Evolutionary conservation across 352 stramenopile species (phyloP).

Genomic region (Globisporangium carolinianum): DNA sequence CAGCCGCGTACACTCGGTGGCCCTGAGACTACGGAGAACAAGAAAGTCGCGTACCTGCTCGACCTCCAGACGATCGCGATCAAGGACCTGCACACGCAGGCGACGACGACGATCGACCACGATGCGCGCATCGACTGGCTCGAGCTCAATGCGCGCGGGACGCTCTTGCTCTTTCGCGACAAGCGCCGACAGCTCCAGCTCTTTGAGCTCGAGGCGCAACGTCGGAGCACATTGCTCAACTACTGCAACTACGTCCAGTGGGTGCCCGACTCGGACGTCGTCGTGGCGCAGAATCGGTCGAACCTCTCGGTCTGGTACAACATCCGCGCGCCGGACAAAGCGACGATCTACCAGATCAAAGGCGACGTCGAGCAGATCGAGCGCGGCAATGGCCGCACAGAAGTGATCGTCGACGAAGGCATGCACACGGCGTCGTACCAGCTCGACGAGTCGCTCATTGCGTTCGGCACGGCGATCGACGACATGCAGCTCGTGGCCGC

Average conservation of each 20-base stretch:
- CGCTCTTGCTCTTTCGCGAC: constrained; percentile 91
- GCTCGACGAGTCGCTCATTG: constrained; percentile 92
- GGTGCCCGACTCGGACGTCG: constrained; percentile 93
- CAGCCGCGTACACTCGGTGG: constrained; percentile 11
- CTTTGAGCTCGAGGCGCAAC: constrained; percentile 88
- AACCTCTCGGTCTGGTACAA: constrained; percentile 96
- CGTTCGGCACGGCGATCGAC: constrained; percentile 92
- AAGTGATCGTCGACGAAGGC: constrained; percentile 94
- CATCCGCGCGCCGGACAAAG: constrained; percentile 89
- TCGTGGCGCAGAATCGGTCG: constrained; percentile 90
- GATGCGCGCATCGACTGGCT: constrained; percentile 92
- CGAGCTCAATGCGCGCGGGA: constrained; percentile 89
- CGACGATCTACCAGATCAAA: constrained; percentile 93
- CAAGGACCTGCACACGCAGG: constrained; percentile 75
- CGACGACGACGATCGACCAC: constrained; percentile 87
- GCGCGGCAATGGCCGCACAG: constrained; percentile 86
- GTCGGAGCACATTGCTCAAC: constrained; percentile 85
- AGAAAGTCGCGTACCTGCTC: constrained; percentile 92
- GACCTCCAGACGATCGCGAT: constrained; percentile 91
- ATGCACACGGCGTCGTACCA: constrained; percentile 91
- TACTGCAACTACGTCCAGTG: constrained; percentile 96
- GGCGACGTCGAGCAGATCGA: constrained; percentile 94
- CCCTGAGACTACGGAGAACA: constrained; percentile 64
- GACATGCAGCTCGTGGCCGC: constrained; percentile 86
- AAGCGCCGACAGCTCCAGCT: constrained; percentile 88